phyloP scores from a whole-genome alignment of 345 rosid species.

The Eutrema heterophyllum region DNA sequence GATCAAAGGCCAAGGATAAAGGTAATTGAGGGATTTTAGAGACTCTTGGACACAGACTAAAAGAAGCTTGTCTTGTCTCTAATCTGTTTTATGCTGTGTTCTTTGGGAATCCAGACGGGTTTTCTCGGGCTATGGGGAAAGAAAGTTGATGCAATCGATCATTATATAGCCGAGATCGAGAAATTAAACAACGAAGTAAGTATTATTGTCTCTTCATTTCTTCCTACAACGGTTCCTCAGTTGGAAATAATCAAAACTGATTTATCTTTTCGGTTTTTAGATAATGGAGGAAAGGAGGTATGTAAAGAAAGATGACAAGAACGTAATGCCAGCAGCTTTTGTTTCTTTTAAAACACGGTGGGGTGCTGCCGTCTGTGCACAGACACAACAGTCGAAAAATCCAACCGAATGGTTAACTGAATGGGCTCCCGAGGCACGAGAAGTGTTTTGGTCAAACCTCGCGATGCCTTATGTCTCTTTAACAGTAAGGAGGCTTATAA shows the following conservation, averaged over 20 bases:
- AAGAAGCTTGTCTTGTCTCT: slow-evolving; percentile 12
- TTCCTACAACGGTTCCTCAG: not conserved
- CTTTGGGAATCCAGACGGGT: slow-evolving; percentile 54
- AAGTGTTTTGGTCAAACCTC: slow-evolving; percentile 83
- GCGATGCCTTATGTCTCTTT: slow-evolving; percentile 81
- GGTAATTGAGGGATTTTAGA: slow-evolving; percentile 38
- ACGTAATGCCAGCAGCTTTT: slow-evolving; percentile 88
- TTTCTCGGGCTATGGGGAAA: slow-evolving; percentile 75
- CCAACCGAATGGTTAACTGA: slow-evolving; percentile 92
- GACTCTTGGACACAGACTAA: not conserved
- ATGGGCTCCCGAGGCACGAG: slow-evolving; percentile 97
- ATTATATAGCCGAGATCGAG: slow-evolving; percentile 57
- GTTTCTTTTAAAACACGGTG: slow-evolving; percentile 93
- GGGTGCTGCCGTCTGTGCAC: slow-evolving; percentile 99
- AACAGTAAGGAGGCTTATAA: slow-evolving; percentile 64
- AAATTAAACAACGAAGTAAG: slow-evolving; percentile 70
- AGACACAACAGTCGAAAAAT: slow-evolving; percentile 80
- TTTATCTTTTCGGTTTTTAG: slow-evolving; percentile 30
- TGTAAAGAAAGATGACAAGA: slow-evolving; percentile 61
- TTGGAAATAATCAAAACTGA: not conserved
- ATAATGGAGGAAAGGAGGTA: slow-evolving; percentile 57
- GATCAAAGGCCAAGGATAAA: slow-evolving; percentile 47
- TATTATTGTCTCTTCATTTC: slow-evolving; percentile 5
- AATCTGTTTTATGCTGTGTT: not conserved
- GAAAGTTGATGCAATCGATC: slow-evolving; percentile 77